Conservation (phyloP, 306 rosid genomes). For the Rosa rugosa region DNA sequence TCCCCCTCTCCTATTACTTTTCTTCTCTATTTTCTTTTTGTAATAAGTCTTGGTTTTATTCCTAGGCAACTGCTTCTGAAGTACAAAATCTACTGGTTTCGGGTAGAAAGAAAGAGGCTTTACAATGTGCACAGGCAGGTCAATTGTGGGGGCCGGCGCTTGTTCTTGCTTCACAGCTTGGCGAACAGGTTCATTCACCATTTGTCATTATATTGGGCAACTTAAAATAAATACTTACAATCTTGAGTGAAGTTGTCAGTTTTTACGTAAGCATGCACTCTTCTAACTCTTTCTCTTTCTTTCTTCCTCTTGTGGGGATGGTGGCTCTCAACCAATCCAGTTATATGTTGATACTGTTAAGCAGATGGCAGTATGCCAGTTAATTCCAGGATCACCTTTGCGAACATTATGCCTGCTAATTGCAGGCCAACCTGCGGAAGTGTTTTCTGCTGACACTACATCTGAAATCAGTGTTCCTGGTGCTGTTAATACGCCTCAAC, state of each 20-base stretch:
- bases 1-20: conserved; percentile 1
- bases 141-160: conserved; percentile 99
- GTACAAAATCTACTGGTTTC: conserved; percentile 85
- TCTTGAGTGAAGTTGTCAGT: conserved; percentile 20
- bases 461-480: conserved; percentile 35
- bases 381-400: conserved; percentile 86
- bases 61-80: conserved; percentile 83
- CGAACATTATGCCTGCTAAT: conserved; percentile 90
- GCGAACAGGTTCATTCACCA: conserved; percentile 65
- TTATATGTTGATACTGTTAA: conserved; percentile 86
- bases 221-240: conserved; percentile 22
- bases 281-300: background rate
- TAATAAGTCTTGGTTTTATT: conserved; percentile 30
- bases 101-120: conserved; percentile 88
- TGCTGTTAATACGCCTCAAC: conserved; percentile 41
- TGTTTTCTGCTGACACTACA: conserved; percentile 50
- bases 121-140: conserved; percentile 87
- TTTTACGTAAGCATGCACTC: background rate
- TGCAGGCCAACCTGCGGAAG: conserved; percentile 95
- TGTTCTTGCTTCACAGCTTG: conserved; percentile 92
- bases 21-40: conserved; percentile 11
- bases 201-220: conserved; percentile 2
- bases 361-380: conserved; percentile 85
- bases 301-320: conserved; percentile 22
- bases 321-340: conserved; percentile 48